Conservation (phyloP, 2,329 filamentous ascomycete genomes). For the Drechslerella stenobrocha region DNA sequence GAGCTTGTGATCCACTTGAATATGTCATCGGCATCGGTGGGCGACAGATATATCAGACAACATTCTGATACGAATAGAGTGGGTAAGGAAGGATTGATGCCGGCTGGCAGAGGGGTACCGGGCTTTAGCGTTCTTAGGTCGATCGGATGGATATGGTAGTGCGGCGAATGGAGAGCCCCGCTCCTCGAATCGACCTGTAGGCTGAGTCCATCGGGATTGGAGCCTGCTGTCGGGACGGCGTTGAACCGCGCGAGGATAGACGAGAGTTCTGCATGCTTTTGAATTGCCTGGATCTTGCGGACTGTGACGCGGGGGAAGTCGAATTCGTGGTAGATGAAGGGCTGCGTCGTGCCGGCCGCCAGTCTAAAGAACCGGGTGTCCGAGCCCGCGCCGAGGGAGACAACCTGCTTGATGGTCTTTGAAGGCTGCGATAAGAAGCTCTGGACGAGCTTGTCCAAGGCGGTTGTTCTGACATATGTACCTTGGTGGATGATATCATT, state of each 20-base stretch:
- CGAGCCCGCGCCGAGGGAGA: constrained; percentile 90
- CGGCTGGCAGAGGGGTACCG: constrained; percentile 29
- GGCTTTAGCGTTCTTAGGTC: constrained; percentile 51
- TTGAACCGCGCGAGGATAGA: constrained; percentile 21
- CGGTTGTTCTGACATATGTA: constrained; percentile 86
- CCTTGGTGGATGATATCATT: constrained; percentile 59
- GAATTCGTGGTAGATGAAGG: constrained; percentile 82
- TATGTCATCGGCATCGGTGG: constrained; percentile 66
- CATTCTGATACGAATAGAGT: constrained; percentile 92
- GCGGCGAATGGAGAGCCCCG: constrained; percentile 48
- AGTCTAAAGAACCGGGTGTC: constrained; percentile 86
- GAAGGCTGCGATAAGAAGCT: constrained; percentile 65
- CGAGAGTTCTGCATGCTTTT: constrained; percentile 29
- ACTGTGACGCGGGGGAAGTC: constrained; percentile 68
- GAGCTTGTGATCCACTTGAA: constrained; percentile 65
- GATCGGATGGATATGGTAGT: constrained; percentile 52
- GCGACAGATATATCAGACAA: constrained; percentile 84
- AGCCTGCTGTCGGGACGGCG: not conserved
- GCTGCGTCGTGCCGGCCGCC: constrained; percentile 56
- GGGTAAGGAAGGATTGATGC: constrained; percentile 58
- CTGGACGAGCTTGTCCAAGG: constrained; percentile 75
- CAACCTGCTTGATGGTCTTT: constrained; percentile 68
- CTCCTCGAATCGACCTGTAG: constrained; percentile 35
- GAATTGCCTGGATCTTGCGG: constrained; percentile 50
- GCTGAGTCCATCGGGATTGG: not conserved